phyloP scores from a whole-genome alignment of 305 asterid species.

The Solanum hybrid region DNA sequence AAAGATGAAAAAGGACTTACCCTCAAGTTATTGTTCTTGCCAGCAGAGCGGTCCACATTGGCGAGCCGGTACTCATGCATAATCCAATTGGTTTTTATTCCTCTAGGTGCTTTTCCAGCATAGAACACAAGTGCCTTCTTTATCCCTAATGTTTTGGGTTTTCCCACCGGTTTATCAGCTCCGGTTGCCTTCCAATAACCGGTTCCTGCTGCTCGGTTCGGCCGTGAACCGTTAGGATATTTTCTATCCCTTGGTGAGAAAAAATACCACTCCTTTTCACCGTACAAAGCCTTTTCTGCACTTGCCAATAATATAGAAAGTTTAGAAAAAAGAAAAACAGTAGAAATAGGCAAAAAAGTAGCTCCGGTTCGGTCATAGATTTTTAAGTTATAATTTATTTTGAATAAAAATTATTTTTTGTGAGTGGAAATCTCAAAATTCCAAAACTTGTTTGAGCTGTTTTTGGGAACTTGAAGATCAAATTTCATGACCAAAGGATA shows the following conservation, averaged over 20 bases:
- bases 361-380: too few relatives aligned
- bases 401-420: too few relatives aligned
- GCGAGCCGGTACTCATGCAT: slow-evolving; percentile 50
- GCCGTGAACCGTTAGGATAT: slow-evolving; percentile 47
- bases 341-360: not conserved
- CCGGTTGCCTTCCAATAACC: slow-evolving; percentile 60
- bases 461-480: not conserved
- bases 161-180: slow-evolving; percentile 45
- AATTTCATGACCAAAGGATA: not conserved
- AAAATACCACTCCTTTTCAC: slow-evolving; percentile 70
- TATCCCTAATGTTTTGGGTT: slow-evolving; percentile 31
- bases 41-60: slow-evolving; percentile 43
- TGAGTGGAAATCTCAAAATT: too few relatives aligned
- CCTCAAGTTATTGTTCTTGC: slow-evolving; percentile 33
- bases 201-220: slow-evolving; percentile 38
- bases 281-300: slow-evolving; percentile 62
- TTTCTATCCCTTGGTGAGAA: slow-evolving; percentile 45
- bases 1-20: not conserved
- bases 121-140: slow-evolving; percentile 46
- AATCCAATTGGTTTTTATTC: slow-evolving; percentile 46
- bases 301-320: not conserved
- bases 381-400: too few relatives aligned
- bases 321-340: not conserved
- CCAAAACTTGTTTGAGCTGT: not conserved
- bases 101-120: slow-evolving; percentile 46